These are phyloP conservation scores for Lactarius trivialis DNA, from an alignment of 768 basidiomycete species.

Conservation along the genomic window DNA sequence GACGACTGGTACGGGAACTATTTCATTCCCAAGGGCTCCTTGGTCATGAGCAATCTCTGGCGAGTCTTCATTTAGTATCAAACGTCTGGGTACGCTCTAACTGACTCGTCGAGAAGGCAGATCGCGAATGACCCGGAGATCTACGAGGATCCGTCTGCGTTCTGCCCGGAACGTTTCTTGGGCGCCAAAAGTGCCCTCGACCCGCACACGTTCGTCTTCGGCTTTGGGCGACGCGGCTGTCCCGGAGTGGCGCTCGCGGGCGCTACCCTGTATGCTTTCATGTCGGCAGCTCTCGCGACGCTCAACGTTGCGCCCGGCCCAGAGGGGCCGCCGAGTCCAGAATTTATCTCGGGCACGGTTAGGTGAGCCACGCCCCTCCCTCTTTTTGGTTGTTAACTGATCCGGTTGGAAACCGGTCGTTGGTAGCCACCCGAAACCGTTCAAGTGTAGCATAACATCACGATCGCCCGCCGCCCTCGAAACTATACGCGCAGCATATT, in stretches of 20 bases:
- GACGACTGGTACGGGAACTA: constrained; percentile 23
- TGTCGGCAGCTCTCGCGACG: constrained; percentile 4
- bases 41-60: constrained; percentile 24
- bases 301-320: not conserved
- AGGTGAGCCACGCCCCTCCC: not conserved
- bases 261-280: constrained; percentile 7
- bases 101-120: constrained; percentile 5
- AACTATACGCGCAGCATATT: not conserved
- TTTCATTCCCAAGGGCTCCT: constrained; percentile 25
- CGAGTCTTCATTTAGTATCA: not conserved
- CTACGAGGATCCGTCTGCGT: constrained; percentile 18
- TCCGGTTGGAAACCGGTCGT: not conserved
- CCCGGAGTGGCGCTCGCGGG: constrained; percentile 5
- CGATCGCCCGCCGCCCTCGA: constrained; percentile 2
- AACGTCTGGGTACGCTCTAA: not conserved
- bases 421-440: constrained; percentile 14
- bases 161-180: constrained; percentile 23
- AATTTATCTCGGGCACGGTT: constrained; percentile 12
- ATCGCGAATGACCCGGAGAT: constrained; percentile 13
- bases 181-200: constrained; percentile 5
- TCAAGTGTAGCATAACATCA: not conserved
- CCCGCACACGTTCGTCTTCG: constrained; percentile 16
- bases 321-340: not conserved
- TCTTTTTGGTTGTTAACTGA: not conserved
- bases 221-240: constrained; percentile 18